Conservation (phyloP, 106 monocot genomes). For the Dendrobium nobile region DNA sequence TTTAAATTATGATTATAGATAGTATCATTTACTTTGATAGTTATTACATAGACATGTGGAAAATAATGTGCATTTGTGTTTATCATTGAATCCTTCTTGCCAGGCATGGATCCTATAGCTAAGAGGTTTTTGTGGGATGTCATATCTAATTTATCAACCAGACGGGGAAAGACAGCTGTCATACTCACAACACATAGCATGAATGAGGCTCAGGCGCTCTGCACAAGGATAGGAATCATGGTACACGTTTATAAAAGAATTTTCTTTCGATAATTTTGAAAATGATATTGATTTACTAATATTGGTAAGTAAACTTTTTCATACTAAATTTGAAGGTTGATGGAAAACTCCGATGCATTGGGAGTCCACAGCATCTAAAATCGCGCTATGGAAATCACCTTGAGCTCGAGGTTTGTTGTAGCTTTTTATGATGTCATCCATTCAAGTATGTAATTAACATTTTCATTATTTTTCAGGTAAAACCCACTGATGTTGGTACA, state of each 20-base stretch:
- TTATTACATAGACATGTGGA: neutral
- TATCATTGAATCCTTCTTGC: neutral
- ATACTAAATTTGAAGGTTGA: conserved; percentile 32
- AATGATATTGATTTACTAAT: neutral
- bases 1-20: neutral
- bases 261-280: neutral
- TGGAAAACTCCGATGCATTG: conserved; percentile 70
- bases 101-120: conserved; percentile 93
- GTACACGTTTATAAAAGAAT: conserved; percentile 21
- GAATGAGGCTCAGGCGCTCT: conserved; percentile 94
- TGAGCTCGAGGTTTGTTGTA: conserved; percentile 71
- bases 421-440: conserved; percentile 17
- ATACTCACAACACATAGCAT: conserved; percentile 95
- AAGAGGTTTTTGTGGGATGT: conserved; percentile 96
- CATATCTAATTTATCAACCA: conserved; percentile 77
- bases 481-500: conserved; percentile 52
- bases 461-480: conserved; percentile 44
- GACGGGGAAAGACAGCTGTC: conserved; percentile 77
- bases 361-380: conserved; percentile 90
- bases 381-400: conserved; percentile 91
- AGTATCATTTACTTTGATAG: neutral
- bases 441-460: neutral
- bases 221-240: conserved; percentile 92
- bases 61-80: neutral
- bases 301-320: neutral